A percentile compares a stretch with the other conserved stretches of the same genome.
These are phyloP conservation scores for Santalum album DNA, from an alignment of 164 flowering plant genomes.

Conservation along the genomic window DNA sequence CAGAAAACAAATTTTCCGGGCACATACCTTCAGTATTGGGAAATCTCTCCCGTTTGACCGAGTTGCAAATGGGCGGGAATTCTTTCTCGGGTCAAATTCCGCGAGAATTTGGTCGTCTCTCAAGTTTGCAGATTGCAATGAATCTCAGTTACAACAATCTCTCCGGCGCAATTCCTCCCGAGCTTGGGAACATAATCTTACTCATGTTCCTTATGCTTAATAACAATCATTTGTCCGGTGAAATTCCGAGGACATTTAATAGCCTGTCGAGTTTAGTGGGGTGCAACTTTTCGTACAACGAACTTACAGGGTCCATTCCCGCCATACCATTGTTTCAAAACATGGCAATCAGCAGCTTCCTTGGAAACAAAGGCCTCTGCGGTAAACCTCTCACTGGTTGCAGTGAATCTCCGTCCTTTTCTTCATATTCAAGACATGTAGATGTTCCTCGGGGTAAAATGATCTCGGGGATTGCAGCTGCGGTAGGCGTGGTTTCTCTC, in stretches of 20 bases:
- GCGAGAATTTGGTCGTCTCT: slow-evolving; percentile 55
- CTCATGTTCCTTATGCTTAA: slow-evolving; percentile 65
- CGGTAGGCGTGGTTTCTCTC: slow-evolving; percentile 72
- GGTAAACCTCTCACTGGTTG: slow-evolving; percentile 63
- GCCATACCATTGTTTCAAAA: slow-evolving; percentile 46
- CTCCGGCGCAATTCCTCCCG: slow-evolving; percentile 61
- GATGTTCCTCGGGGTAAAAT: slow-evolving; percentile 44
- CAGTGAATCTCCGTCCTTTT: slow-evolving; percentile 20
- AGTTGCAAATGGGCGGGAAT: slow-evolving; percentile 86
- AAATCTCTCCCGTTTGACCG: slow-evolving; percentile 66
- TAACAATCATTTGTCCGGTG: slow-evolving; percentile 77
- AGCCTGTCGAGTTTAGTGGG: slow-evolving; percentile 69
- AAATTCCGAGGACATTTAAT: slow-evolving; percentile 61
- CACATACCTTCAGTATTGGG: slow-evolving; percentile 63
- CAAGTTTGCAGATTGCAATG: slow-evolving; percentile 86
- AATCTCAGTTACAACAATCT: slow-evolving; percentile 80
- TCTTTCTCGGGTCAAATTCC: slow-evolving; percentile 72
- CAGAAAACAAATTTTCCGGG: slow-evolving; percentile 75
- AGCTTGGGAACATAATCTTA: slow-evolving; percentile 67
- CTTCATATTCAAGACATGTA: slow-evolving; percentile 14
- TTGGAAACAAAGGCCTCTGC: slow-evolving; percentile 79
- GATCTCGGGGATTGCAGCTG: slow-evolving; percentile 46
- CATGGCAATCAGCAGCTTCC: slow-evolving; percentile 53
- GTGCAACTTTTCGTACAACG: slow-evolving; percentile 76
- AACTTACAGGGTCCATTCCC: slow-evolving; percentile 72